Percentiles rank a stretch among this genome's conserved stretches.
Evolutionary conservation across 441 rosid genomes (phyloP).

Genomic region (Breynia disticha): DNA sequence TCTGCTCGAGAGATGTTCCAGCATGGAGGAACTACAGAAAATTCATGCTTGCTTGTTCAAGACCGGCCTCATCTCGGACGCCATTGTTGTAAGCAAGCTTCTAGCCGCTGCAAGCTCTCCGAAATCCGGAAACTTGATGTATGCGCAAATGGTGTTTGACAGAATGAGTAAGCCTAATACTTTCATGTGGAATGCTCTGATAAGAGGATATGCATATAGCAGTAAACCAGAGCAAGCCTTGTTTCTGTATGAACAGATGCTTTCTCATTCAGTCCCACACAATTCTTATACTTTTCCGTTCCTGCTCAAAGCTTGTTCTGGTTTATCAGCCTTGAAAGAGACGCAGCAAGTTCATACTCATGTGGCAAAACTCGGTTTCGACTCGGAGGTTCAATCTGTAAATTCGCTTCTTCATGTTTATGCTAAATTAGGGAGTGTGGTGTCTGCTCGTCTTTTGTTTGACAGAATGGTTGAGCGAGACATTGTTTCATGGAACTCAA

Average conservation of each 20-base stretch:
- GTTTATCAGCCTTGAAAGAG: constrained; percentile 28
- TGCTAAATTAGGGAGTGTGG: constrained; percentile 34
- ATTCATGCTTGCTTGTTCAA: constrained; percentile 36
- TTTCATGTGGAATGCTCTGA: constrained; percentile 60
- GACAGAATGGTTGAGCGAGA: constrained; percentile 38
- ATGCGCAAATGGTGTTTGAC: constrained; percentile 39
- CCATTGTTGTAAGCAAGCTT: constrained; percentile 32
- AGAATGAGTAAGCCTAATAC: constrained; percentile 29
- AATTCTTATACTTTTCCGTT: constrained; percentile 63
- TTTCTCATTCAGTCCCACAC: constrained; percentile 28
- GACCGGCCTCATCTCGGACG: constrained; percentile 35
- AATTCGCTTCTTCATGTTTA: constrained; percentile 54
- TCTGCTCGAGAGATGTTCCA: constrained; percentile 43
- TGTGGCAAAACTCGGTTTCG: constrained; percentile 39
- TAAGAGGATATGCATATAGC: constrained; percentile 55
- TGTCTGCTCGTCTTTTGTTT: constrained; percentile 40
- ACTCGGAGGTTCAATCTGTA: constrained; percentile 39
- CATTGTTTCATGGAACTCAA: constrained; percentile 44
- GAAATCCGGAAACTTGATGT: constrained; percentile 33
- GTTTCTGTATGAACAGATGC: constrained; percentile 39
- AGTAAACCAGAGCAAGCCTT: constrained; percentile 35
- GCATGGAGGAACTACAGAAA: constrained; percentile 33
- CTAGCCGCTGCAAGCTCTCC: constrained; percentile 34
- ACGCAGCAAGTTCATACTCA: constrained; percentile 41
- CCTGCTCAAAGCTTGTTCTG: constrained; percentile 52